Evolutionary conservation across 306 rosid species (phyloP), one percentile per base, ranked within the genome.

Genomic region (Bauhinia variegata): DNA sequence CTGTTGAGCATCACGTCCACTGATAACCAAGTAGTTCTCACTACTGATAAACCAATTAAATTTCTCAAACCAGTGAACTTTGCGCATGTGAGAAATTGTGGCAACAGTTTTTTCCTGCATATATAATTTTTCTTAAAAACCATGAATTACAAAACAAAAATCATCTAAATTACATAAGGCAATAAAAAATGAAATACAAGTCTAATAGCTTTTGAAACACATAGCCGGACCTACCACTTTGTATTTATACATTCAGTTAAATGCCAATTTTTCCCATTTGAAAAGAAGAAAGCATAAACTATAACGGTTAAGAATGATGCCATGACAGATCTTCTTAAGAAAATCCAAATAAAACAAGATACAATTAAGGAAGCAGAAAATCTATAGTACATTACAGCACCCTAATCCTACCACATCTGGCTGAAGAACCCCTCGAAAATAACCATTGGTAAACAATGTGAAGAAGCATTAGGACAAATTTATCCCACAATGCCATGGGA

Each of bases 1-100:
- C 70, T 93, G 99, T 78, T 90, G 99, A 52, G 99, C 99, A 83
- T 93, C 99, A 59, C 95, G 92, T 60, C 99, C 99, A 58, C 99
- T 93, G 77, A 93, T 90, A 78, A 90, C 84, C 88, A 93, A 83
- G 83, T 93, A 93, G 84, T 93, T 93, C 85, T 93, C 99, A 71
- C 97, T 90, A 86, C 92, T 90, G 70, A 90, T 86, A 76, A 90
- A 93, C 99, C 99, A 93, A 75, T 93, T 86, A 67, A 93, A 93
- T 79, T 93, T 93, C 85, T 93, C 99, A 83, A 93, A 93, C 99
- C 99, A 93, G 77, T 93, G 99, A 80, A 93, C 97, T 79, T 90
- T 93, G 70, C 99, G 96, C 87, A 93, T 88, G 74, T 93, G 96
- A 54, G 99, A 88, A 63, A 93, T 93, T 54, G 95, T 72, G 74